phyloP scores from a whole-genome alignment of 139 green algal genomes.

The Chlorella sp. region DNA sequence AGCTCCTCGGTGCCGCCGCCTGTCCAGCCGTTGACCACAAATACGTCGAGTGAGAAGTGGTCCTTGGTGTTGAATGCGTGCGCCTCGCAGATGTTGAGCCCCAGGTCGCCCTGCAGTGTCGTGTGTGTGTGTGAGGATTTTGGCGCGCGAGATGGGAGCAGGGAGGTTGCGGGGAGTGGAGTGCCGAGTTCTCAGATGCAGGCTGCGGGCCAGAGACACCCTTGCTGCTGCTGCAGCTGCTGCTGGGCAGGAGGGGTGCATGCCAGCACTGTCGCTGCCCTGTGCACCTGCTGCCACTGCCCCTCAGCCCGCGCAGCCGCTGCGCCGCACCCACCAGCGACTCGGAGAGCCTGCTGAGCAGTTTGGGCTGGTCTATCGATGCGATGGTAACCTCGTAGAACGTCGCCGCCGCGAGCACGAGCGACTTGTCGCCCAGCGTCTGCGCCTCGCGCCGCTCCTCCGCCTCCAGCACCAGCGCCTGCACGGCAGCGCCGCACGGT shows the following conservation, averaged over 20 bases:
- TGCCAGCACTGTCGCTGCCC: no score
- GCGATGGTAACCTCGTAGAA: constrained; percentile 95
- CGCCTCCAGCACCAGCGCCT: constrained; percentile 77
- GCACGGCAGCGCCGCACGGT: no score
- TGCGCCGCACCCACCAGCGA: constrained; percentile 64
- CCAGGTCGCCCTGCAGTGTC: constrained; percentile 78
- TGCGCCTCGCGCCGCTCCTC: constrained; percentile 49
- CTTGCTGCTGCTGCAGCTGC: no score
- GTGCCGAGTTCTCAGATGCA: no score
- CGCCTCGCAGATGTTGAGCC: constrained; percentile 97
- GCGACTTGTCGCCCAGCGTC: constrained; percentile 3
- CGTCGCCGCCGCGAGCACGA: constrained; percentile 32
- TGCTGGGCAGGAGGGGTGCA: no score
- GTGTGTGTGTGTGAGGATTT: no score
- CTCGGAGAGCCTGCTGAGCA: constrained; percentile 86
- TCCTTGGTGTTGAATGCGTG: constrained; percentile 98
- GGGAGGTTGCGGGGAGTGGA: no score
- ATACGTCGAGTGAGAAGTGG: constrained; percentile 94
- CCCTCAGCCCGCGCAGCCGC: background rate
- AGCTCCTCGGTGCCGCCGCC: constrained; percentile 54
- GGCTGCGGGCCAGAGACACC: no score
- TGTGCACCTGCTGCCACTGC: no score
- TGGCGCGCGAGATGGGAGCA: no score
- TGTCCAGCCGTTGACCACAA: constrained; percentile 91
- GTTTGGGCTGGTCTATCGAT: constrained; percentile 89